A percentile compares a stretch with the other conserved stretches of the same genome.
phyloP scores from a whole-genome alignment of 2,329 filamentous ascomycete species.

The Fusarium ambrosium region DNA sequence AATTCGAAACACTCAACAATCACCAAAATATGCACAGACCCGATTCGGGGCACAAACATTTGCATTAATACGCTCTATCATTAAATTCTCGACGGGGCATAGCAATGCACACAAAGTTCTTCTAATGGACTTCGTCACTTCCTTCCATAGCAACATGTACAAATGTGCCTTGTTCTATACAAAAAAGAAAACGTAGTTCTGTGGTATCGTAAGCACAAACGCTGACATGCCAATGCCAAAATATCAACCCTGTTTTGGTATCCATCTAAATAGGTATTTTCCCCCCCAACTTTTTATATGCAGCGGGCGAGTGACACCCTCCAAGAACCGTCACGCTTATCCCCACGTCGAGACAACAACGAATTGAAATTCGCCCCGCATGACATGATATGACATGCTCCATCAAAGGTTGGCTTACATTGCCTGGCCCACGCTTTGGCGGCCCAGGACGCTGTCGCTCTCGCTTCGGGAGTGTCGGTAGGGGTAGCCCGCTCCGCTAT shows the following conservation, averaged over 20 bases:
- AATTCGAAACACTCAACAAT: background rate
- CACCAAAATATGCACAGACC: background rate
- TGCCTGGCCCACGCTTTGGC: slow-evolving; percentile 23
- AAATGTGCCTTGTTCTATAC: slow-evolving; percentile 28
- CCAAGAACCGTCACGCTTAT: slow-evolving; percentile 28
- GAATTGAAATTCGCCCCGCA: slow-evolving; percentile 25
- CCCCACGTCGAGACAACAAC: slow-evolving; percentile 30
- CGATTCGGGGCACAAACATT: slow-evolving; percentile 20
- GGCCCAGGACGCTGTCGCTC: slow-evolving; percentile 26
- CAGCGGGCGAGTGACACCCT: slow-evolving; percentile 34
- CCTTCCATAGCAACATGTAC: slow-evolving; percentile 31
- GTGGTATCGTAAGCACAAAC: slow-evolving; percentile 45
- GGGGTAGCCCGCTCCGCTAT: slow-evolving; percentile 31
- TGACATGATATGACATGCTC: background rate
- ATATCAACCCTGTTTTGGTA: slow-evolving; percentile 37
- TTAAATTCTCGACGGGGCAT: slow-evolving; percentile 42
- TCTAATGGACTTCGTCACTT: slow-evolving; percentile 30
- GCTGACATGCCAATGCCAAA: slow-evolving; percentile 31
- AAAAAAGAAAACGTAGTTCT: slow-evolving; percentile 40
- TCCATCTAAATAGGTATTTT: slow-evolving; percentile 25
- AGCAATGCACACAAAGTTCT: slow-evolving; percentile 31
- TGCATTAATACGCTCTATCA: slow-evolving; percentile 40
- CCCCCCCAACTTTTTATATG: slow-evolving; percentile 1
- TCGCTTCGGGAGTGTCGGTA: slow-evolving; percentile 36
- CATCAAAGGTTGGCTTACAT: slow-evolving; percentile 6